Conservation (phyloP, 2,329 filamentous ascomycete genomes). For the Fusarium aywerte region DNA sequence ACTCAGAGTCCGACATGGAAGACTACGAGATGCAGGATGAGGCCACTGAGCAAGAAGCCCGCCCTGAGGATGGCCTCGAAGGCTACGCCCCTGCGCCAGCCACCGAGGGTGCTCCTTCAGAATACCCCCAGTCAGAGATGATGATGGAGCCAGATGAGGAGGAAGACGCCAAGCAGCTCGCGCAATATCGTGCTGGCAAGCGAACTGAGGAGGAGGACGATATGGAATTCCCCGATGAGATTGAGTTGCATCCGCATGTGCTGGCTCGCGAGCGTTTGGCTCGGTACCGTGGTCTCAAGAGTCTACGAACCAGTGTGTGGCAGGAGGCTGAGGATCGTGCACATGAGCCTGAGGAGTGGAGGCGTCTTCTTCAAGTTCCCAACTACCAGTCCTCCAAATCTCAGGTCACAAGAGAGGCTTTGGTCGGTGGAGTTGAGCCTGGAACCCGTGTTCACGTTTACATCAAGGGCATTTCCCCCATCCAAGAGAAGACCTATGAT, state of each 20-base stretch:
- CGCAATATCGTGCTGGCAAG: slow-evolving; percentile 81
- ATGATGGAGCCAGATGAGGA: slow-evolving; percentile 90
- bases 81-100: slow-evolving; percentile 72
- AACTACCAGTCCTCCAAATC: slow-evolving; percentile 89
- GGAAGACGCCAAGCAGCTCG: slow-evolving; percentile 78
- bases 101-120: slow-evolving; percentile 83
- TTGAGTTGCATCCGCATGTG: slow-evolving; percentile 90
- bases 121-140: slow-evolving; percentile 94
- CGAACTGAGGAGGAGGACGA: slow-evolving; percentile 87
- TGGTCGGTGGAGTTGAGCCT: slow-evolving; percentile 86
- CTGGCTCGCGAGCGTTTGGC: slow-evolving; percentile 85
- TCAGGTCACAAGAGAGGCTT: slow-evolving; percentile 79
- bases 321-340: slow-evolving; percentile 87
- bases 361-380: slow-evolving; percentile 83
- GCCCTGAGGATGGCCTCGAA: slow-evolving; percentile 86
- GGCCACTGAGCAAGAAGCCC: slow-evolving; percentile 64
- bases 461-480: slow-evolving; percentile 64
- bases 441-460: slow-evolving; percentile 87
- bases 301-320: slow-evolving; percentile 87
- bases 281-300: slow-evolving; percentile 92
- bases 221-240: slow-evolving; percentile 95
- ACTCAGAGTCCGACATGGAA: slow-evolving; percentile 86
- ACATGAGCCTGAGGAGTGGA: slow-evolving; percentile 91
- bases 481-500: slow-evolving; percentile 59
- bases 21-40: slow-evolving; percentile 70